Evolutionary conservation across 129 eudicot species (phyloP), one percentile per base, ranked within the genome.

Genomic region (Mikania micrantha): DNA sequence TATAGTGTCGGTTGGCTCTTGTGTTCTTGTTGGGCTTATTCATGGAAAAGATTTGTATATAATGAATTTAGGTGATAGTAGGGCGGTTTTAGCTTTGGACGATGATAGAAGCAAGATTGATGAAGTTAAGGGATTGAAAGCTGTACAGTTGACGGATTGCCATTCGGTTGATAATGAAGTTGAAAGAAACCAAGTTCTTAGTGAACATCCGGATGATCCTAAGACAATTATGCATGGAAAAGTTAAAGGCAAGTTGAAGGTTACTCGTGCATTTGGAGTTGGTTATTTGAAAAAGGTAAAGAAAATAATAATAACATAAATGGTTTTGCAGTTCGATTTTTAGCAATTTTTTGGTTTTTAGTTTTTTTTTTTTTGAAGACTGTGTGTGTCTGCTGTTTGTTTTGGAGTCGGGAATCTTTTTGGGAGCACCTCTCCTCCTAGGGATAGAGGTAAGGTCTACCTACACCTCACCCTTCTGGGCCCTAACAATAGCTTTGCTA

Each of bases 181-280:
- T 12, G 98, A 92, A 71, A 88, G 85, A 77, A 58, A 71, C 54
- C 87, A 68, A 81, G 74, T 92, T 60, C 29, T 88, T 19, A 60
- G 72, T 3, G 85, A 84, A 54, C 98, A 92, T 83, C 95, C 89
- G 1, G 91, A 92, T 72, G 98, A 92, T 72, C 92, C 98, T 2
- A 60, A 73, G 12, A 70, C 87, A 21, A 69, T 92, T 69, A 60
- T 79, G 54, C 89, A 71, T 27, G 96, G 98, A 27, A 92, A 82
- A 80, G 96, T 92, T 60, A 92, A 92, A 82, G 98, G 96, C 21
- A 92, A 86, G 82, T 65, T 92, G 58, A 93, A 93, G 74, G 98
- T 93, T 67, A 93, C 98, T 38, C 83, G 98, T 53, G 98, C 98
- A 3, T 90, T 93, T 82, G 98, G 98, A 49, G 98, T 93, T 58